Evolutionary conservation across 148 eudicot genomes (phyloP), one percentile per base, ranked within the genome.

Genomic region (Drosera capensis): DNA sequence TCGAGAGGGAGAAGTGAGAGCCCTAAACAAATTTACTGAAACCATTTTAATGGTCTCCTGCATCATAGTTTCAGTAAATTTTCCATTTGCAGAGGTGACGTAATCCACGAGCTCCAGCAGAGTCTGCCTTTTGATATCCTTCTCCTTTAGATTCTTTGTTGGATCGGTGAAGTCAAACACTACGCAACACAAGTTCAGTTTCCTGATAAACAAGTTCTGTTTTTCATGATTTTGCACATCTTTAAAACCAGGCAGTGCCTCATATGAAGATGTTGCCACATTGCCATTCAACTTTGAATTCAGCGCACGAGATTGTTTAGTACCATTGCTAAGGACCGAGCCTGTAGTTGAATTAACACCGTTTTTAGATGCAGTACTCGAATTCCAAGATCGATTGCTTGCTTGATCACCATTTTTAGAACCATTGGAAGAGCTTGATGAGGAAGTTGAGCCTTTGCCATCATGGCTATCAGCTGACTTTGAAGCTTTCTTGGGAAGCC

Each of bases 141-240:
- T 44, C 29, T 44, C 48, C 15, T 24, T 44, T 16, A 44, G 48
- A 30, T 23, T 44, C 48, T 44, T 44, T 23, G 48, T 44, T 44
- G 48, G 48, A 19, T 44, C 48, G n/a, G 48, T 44, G 29, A 44
- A 44, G 48, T 44, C 48, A 23, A 44, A 44, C 26, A 44, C 48
- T 14, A 44, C 28, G 24, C 48, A 44, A 9, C 48, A 44, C 30
- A 44, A 5, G 15, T 23, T 44, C 48, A 44, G 29, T 30, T 44
- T 44, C n/a, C 14, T 23, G 30, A 44, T 44, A 23, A 44, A 44
- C 48, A 44, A 44, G 28, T 44, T 44, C 29, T 44, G 48, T 30
- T 44, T 44, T 19, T 44, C 48, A 3, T n/a, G 14, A 30, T 44
- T 44, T 44, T 28, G 14, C 23, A 44, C 48, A 44, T 44, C 48